These are phyloP conservation scores for Kewa caespitosa DNA, from an alignment of 179 eudicot genomes.

Conservation along the genomic window DNA sequence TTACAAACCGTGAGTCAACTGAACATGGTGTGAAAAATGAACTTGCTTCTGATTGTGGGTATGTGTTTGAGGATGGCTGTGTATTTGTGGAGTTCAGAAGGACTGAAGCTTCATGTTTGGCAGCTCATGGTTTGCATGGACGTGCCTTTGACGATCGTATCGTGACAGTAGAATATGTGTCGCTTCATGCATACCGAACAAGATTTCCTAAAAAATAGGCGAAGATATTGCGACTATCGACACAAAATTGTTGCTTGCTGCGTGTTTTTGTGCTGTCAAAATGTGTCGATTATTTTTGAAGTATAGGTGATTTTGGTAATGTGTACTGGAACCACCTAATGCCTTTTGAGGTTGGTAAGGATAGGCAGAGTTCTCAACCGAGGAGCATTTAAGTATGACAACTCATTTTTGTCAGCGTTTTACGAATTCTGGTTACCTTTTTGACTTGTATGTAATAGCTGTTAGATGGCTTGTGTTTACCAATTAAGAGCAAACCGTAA, in stretches of 20 bases:
- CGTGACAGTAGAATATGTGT: slow-evolving; percentile 63
- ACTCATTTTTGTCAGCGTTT: too few relatives aligned
- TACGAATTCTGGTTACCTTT: too few relatives aligned
- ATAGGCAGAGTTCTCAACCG: not conserved
- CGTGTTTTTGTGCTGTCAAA: not conserved
- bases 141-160: slow-evolving; percentile 62
- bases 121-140: slow-evolving; percentile 89
- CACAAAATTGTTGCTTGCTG: not conserved
- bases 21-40: slow-evolving; percentile 30
- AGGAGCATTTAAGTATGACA: not conserved
- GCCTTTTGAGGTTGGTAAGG: not conserved
- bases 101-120: slow-evolving; percentile 70
- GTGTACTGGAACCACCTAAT: not conserved
- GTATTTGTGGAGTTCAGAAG: slow-evolving; percentile 78
- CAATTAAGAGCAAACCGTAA: too few relatives aligned
- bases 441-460: too few relatives aligned
- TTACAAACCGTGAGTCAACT: slow-evolving; percentile 15
- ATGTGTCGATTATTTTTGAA: not conserved
- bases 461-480: too few relatives aligned
- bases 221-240: not conserved
- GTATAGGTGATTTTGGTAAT: not conserved
- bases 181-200: slow-evolving; percentile 41
- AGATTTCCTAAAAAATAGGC: slow-evolving; percentile 44
- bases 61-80: slow-evolving; percentile 58
- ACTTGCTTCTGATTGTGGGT: slow-evolving; percentile 12